Base-by-base conservation (phyloP, 1,139 yeast species). In the Diutina pseudorugosa region DNA sequence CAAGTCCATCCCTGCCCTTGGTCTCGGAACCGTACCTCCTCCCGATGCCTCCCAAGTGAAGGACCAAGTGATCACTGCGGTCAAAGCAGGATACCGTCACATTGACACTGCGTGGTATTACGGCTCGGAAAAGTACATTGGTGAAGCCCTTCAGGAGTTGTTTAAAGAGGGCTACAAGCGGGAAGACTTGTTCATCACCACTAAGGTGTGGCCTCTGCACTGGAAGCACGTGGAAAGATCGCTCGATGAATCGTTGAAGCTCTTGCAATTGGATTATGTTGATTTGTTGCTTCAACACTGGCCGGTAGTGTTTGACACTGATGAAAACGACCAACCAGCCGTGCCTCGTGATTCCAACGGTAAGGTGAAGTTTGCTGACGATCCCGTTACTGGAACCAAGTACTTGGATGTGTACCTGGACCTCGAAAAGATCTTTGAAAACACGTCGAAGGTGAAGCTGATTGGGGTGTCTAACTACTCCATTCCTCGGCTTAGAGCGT, bases 241-340 rank as follows among this genome's bases (percentile, higher is more conserved):
- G 1, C 61, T 72, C 44, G 71, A 72, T 41, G 54, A 58, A 36
- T 71, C 76, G 1, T 65, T 72, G 53, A 52, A 60, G n/a, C 65
- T 63, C 21, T 62, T 80, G 55, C 78, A 79, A 1, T 51, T 79
- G 49, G 85, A 80, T 25, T 80, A 82, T 57, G 82, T 80, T 41
- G 85, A 82, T 60, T 65, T 81, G 54, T 65, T 75, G 5, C 69
- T 81, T 55, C 84, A 79, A 56, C 86, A 82, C 61, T 81, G 85
- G 85, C 87, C 86, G 5, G 57, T 77, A 36, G 76, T 87, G 1
- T 64, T 79, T 55, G 72, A 61, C 44, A 72, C 72, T 8, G 75
- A 67, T 57, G 69, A 65, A 40, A 63, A 72, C 54, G 77, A 77
- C 0, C 53, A 58, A 21, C 75, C 76, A 4, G 51, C 68, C 0